Conservation (phyloP, 306 rosid genomes). For the Morella rubra region DNA sequence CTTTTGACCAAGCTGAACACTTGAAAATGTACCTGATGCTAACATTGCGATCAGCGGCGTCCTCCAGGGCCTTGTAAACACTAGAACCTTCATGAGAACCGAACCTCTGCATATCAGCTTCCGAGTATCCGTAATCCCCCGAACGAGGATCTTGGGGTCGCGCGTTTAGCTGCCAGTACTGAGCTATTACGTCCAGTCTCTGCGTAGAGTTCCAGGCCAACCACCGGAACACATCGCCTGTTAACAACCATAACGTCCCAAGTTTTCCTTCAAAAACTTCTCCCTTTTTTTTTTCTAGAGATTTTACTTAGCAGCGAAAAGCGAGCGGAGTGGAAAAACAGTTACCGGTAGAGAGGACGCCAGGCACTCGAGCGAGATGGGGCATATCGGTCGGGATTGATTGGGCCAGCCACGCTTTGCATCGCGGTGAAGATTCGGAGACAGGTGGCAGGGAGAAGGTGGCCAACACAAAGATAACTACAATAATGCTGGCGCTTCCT, state of each 20-base stretch:
- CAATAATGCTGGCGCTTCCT: not conserved
- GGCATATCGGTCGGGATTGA: constrained; percentile 58
- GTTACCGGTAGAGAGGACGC: constrained; percentile 33
- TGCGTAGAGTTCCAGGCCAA: constrained; percentile 67
- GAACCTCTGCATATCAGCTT: constrained; percentile 52
- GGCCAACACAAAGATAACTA: constrained; percentile 3
- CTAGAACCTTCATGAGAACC: constrained; percentile 73
- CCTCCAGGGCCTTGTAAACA: constrained; percentile 61
- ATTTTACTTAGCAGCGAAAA: too few species aligned
- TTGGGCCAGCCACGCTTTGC: constrained; percentile 58
- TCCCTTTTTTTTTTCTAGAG: too few species aligned
- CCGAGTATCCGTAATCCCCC: constrained; percentile 80
- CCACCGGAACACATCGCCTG: constrained; percentile 90
- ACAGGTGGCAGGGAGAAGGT: constrained; percentile 13
- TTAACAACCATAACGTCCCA: not conserved
- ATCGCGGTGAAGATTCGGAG: constrained; percentile 27
- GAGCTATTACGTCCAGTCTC: constrained; percentile 74
- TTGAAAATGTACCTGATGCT: constrained; percentile 47
- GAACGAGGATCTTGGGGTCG: constrained; percentile 63
- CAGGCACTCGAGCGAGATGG: constrained; percentile 43
- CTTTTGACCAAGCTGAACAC: not conserved
- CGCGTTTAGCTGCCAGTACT: constrained; percentile 78
- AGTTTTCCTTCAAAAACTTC: too few species aligned
- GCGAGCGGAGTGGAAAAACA: too few species aligned
- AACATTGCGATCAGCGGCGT: constrained; percentile 77